Evolutionary conservation across 306 rosid genomes (phyloP).

Genomic region (Mucuna pruriens): DNA sequence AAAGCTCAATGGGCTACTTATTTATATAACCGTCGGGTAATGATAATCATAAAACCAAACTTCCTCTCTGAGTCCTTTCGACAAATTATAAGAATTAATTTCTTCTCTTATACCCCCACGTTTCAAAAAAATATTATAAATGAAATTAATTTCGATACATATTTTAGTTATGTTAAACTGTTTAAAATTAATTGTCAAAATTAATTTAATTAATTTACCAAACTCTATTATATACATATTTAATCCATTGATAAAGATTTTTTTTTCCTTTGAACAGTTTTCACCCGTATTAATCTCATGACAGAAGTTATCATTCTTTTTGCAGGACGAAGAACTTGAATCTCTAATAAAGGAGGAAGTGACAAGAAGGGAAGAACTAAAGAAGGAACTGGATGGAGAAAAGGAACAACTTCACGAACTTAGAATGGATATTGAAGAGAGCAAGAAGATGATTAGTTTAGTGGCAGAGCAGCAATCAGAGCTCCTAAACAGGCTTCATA

Average conservation of each 20-base stretch:
- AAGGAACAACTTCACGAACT: slow-evolving; percentile 46
- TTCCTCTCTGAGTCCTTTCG: too few relatives aligned
- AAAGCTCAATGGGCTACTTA: slow-evolving; percentile 71
- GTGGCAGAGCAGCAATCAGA: slow-evolving; percentile 48
- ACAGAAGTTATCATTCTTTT: not conserved
- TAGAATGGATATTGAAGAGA: slow-evolving; percentile 48
- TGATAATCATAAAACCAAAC: too few relatives aligned
- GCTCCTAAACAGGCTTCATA: slow-evolving; percentile 49
- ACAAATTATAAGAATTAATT: too few relatives aligned
- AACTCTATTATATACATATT: too few relatives aligned
- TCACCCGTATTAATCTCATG: not conserved
- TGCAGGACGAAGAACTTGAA: slow-evolving; percentile 62
- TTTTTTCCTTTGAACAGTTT: too few relatives aligned
- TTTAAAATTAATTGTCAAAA: too few relatives aligned
- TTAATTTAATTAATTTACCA: too few relatives aligned
- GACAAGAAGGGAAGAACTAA: slow-evolving; percentile 38
- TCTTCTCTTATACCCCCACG: too few relatives aligned
- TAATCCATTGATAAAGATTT: too few relatives aligned
- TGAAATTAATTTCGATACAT: too few relatives aligned
- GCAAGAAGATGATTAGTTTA: slow-evolving; percentile 48
- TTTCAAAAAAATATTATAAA: too few relatives aligned
- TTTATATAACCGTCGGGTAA: slow-evolving; percentile 58
- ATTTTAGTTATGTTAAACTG: too few relatives aligned
- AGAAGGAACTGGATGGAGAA: slow-evolving; percentile 45
- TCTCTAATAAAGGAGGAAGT: slow-evolving; percentile 47